A percentile compares a stretch with the other conserved stretches of the same genome.
These are phyloP conservation scores for Pyronema domesticum DNA, from an alignment of 495 filamentous ascomycete species.

Conservation along the genomic window DNA sequence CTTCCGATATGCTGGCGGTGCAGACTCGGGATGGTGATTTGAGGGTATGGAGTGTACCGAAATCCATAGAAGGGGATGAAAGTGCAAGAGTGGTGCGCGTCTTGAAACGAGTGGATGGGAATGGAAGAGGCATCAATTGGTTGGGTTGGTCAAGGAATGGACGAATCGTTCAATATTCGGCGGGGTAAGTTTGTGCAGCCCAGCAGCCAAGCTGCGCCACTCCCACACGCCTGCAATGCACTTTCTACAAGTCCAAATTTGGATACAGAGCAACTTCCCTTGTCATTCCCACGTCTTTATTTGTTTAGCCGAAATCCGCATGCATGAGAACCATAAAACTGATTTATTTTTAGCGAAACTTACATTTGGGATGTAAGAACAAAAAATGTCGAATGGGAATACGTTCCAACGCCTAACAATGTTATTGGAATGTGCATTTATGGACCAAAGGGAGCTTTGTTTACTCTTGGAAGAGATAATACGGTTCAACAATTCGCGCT, in stretches of 20 bases:
- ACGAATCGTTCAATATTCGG: constrained; percentile 77
- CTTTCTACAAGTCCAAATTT: constrained; percentile 9
- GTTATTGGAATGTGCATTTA: constrained; percentile 71
- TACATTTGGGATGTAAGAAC: constrained; percentile 93
- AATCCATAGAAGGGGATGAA: constrained; percentile 55
- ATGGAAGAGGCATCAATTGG: constrained; percentile 69
- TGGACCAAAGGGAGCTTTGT: constrained; percentile 76
- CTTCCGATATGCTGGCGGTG: constrained; percentile 92
- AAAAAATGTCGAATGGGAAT: constrained; percentile 78
- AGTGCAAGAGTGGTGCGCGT: constrained; percentile 72
- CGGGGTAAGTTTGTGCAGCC: constrained; percentile 46
- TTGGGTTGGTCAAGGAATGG: constrained; percentile 98
- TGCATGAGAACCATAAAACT: constrained; percentile 5
- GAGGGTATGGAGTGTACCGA: constrained; percentile 91
- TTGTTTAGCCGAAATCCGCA: constrained; percentile 7
- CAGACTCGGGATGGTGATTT: constrained; percentile 86
- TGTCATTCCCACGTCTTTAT: too few species aligned
- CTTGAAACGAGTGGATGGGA: constrained; percentile 61
- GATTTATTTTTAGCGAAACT: constrained; percentile 50
- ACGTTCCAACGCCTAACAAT: constrained; percentile 66
- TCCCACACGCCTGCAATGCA: background rate
- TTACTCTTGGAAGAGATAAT: constrained; percentile 74
- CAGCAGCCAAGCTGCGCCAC: constrained; percentile 3
- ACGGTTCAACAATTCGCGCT: constrained; percentile 90
- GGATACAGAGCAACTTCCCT: constrained; percentile 9